phyloP scores from a whole-genome alignment of 768 basidiomycete species.

The Imleria badia region DNA sequence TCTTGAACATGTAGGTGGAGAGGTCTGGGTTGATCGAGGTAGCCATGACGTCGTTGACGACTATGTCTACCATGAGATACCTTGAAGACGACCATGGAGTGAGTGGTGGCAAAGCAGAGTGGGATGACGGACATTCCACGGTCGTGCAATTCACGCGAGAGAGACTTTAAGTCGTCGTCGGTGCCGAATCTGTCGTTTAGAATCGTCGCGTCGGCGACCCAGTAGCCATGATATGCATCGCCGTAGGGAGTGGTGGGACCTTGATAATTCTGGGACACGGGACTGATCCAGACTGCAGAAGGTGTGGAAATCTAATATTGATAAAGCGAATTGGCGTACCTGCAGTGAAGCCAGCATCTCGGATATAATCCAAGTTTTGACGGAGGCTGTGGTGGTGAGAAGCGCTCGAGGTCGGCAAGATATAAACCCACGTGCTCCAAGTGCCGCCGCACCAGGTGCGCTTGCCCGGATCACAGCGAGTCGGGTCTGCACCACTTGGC shows the following conservation, averaged over 20 bases:
- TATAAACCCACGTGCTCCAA: conserved; percentile 10
- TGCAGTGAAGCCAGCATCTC: conserved; percentile 80
- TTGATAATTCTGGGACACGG: conserved; percentile 75
- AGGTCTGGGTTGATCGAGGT: conserved; percentile 61
- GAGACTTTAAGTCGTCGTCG: conserved; percentile 65
- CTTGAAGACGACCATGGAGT: conserved; percentile 20
- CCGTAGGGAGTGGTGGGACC: conserved; percentile 72
- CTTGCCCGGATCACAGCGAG: conserved; percentile 6
- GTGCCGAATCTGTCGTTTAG: conserved; percentile 75
- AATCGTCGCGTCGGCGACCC: conserved; percentile 66
- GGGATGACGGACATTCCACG: conserved; percentile 58
- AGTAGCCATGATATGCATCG: conserved; percentile 86
- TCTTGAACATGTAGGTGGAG: conserved; percentile 68
- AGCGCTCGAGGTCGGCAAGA: neutral
- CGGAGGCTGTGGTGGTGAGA: conserved; percentile 43
- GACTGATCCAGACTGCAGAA: conserved; percentile 74
- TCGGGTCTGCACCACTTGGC: conserved; percentile 7
- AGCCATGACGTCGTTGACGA: conserved; percentile 85
- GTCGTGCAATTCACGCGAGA: conserved; percentile 64
- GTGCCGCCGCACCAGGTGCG: conserved; percentile 20
- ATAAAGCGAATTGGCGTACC: conserved; percentile 35
- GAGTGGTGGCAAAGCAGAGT: neutral
- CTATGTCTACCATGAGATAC: conserved; percentile 85
- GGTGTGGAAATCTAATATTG: neutral
- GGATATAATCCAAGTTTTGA: conserved; percentile 82